Evolutionary conservation across 352 stramenopile species (phyloP).

Genomic region (Aphanomyces euteiches): DNA sequence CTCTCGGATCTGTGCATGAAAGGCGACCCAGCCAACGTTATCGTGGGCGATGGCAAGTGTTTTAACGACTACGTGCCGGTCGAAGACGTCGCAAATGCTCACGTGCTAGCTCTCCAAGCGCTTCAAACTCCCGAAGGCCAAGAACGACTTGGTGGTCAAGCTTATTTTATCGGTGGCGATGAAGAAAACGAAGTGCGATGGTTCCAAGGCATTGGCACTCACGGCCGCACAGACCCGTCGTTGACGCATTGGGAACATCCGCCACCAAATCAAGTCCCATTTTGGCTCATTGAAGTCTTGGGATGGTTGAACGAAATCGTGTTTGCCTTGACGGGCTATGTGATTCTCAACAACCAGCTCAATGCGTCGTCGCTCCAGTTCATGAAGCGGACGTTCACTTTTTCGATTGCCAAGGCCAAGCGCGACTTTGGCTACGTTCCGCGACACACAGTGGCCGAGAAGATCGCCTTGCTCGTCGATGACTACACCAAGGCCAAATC

Average conservation of each 20-base stretch:
- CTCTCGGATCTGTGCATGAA: not conserved
- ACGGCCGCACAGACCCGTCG: not conserved
- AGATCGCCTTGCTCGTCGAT: not conserved
- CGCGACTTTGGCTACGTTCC: conserved; percentile 33
- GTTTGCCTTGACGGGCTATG: not conserved
- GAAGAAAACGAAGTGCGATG: not conserved
- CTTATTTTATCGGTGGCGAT: conserved; percentile 41
- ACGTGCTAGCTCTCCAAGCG: not conserved
- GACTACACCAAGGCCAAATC: conserved; percentile 7
- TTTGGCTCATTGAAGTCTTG: not conserved
- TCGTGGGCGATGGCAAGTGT: no score
- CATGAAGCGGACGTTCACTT: not conserved
- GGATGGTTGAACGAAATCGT: not conserved
- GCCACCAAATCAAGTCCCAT: not conserved
- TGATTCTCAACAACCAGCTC: not conserved
- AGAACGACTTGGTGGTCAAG: conserved; percentile 22
- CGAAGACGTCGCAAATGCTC: not conserved
- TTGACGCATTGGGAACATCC: conserved; percentile 4
- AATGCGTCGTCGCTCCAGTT: not conserved
- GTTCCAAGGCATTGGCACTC: not conserved
- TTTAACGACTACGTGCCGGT: not conserved
- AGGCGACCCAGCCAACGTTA: not conserved
- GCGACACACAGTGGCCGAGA: conserved; percentile 29
- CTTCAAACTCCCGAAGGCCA: not conserved
- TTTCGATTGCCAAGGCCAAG: conserved; percentile 28